Base-by-base conservation (phyloP, 768 basidiomycete genomes). In the Boletus speciosus region DNA sequence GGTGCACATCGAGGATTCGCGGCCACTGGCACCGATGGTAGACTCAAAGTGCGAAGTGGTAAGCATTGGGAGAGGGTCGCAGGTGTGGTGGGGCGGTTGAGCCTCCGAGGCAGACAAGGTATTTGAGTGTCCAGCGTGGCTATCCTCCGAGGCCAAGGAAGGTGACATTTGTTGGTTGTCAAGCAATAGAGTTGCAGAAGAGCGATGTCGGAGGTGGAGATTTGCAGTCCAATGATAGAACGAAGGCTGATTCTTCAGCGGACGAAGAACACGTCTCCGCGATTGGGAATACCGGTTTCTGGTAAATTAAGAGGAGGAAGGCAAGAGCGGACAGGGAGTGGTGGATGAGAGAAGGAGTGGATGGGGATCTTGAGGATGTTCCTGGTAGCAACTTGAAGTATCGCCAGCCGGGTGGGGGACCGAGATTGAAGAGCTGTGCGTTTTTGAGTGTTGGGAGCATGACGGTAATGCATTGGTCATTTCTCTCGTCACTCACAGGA, bases 81-180 rank as follows among this genome's bases (percentile, higher is more conserved):
- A 48, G 41, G 43, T 19, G 19, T 41, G 46, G 42, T 52, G 40
- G 41, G 48, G 47, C 2, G 21, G 36, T 23, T 47, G 48, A 10
- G 15, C n/a, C 21, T 44, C 41, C 2, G 47, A 46, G 3, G 48
- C 10, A 25, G 59, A 25, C 48, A 39, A n/a, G 16, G 61, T 70
- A 70, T 70, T 70, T 70, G 69, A 70, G 62, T 25, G 52, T 6
- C 27, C 40, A 38, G 12, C 14, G 43, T 39, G 46, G 46, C 16
- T 21, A 9, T 53, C 51, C 12, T 52, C 40, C 12, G 55, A 47
- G 46, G 43, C 69, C 32, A 56, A 59, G 59, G 66, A 67, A 68
- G 70, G 64, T 8, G 66, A 56, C 62, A 71, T 69, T 60, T 62
- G 62, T 58, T 72, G 68, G 69, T 72, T 25, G 66, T 67, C 67